Conservation (phyloP, 768 basidiomycete genomes). For the Chalciporus sphaerocephalus region DNA sequence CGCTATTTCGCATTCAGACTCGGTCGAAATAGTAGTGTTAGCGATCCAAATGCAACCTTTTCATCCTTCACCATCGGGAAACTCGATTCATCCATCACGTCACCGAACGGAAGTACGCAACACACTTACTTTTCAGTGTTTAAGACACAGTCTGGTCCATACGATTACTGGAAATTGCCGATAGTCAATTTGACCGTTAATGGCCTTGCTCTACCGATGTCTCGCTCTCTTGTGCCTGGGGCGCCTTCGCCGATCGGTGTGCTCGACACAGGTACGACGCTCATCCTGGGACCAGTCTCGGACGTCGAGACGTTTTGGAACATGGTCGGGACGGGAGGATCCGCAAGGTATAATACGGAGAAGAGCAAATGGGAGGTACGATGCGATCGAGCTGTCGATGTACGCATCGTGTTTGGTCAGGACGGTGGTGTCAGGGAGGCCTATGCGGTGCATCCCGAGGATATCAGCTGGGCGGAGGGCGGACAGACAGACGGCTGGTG, state of each 20-base stretch:
- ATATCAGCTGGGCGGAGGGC: constrained; percentile 48
- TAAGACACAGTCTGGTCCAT: constrained; percentile 30
- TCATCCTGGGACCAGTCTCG: constrained; percentile 47
- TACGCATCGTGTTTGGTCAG: constrained; percentile 44
- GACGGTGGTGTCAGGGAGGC: constrained; percentile 28
- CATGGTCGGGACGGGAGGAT: constrained; percentile 39
- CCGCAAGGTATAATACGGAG: constrained; percentile 34
- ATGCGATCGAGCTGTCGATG: constrained; percentile 45
- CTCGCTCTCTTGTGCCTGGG: constrained; percentile 42
- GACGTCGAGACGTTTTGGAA: constrained; percentile 55
- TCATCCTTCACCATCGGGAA: constrained; percentile 53
- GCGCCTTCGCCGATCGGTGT: constrained; percentile 47
- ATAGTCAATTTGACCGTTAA: constrained; percentile 44
- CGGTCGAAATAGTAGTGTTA: constrained; percentile 29
- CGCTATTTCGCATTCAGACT: constrained; percentile 52
- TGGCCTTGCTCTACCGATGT: constrained; percentile 36
- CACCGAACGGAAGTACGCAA: constrained; percentile 27
- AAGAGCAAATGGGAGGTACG: constrained; percentile 45
- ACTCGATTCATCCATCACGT: constrained; percentile 35
- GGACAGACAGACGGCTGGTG: constrained; percentile 45
- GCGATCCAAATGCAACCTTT: constrained; percentile 14
- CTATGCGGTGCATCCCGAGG: constrained; percentile 47
- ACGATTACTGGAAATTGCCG: constrained; percentile 59
- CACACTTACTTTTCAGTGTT: constrained; percentile 41
- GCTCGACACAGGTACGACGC: constrained; percentile 60